Base-by-base conservation (phyloP, 352 stramenopile species). In the Pythium monospermum region DNA sequence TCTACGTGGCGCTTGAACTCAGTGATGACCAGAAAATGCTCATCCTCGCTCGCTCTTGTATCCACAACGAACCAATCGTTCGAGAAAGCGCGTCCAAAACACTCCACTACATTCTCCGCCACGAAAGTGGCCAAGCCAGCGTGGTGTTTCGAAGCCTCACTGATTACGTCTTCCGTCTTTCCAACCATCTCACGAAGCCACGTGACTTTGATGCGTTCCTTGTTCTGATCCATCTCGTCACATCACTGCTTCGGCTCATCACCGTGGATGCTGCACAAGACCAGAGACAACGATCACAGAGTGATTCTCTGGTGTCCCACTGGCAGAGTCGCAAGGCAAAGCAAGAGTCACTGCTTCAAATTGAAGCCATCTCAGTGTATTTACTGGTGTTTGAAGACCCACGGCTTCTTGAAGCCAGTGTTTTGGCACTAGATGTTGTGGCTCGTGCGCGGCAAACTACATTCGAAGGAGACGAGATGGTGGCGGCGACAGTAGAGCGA, bases 11-110 rank as follows among this genome's bases (percentile, higher is more conserved):
- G 0, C 35, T 91, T 5, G 59, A 69, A 16, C 62, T 87, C 8
- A 85, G 61, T 25, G 69, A 69, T 19, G 78, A 88, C 22, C 76
- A 89, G 25, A 91, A 85, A 43, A 54, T 86, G 27, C 27, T 80
- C 45, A 65, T 91, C 1, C 48, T 89, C 7, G 72, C 70, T 7
- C 68, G 71, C 25, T 61, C 68, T 5, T 73, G 65, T 16, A 72
- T 89, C 15, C 78, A 91, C 36, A 50, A 50, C 5, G 61, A 86
- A 3, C 4, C 18, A 6, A 26, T 50, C 3, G 61, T 91, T 10
- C 72, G 78, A 4, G 36, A 62, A 12, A 68, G 67, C 23, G 77
- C 78, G 1, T 50, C 66, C 2, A 35, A 58, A 44, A 57, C 66
- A 5, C 49, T 91, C 4, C 57, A 71, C 12, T 45, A 58, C 2